phyloP scores from a whole-genome alignment of 2,329 filamentous ascomycete genomes.

The Exserohilum rostratum region DNA sequence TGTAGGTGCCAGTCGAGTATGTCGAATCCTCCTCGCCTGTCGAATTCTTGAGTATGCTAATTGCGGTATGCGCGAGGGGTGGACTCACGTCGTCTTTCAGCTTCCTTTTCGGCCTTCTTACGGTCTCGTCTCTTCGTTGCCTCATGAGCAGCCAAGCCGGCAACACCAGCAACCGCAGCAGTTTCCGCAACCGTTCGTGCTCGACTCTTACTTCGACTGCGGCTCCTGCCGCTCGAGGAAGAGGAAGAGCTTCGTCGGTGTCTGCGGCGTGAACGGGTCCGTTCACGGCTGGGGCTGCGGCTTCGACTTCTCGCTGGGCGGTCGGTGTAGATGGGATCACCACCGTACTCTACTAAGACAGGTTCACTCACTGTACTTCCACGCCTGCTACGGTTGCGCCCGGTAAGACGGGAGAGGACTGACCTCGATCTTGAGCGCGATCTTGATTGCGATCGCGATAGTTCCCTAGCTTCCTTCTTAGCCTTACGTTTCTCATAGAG shows the following conservation, averaged over 20 bases:
- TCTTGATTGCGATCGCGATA: conserved; percentile 48
- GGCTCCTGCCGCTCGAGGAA: conserved; percentile 46
- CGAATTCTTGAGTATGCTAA: conserved; percentile 24
- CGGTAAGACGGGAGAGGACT: conserved; percentile 50
- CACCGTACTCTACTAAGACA: conserved; percentile 68
- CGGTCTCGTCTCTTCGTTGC: conserved; percentile 62
- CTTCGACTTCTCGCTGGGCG: conserved; percentile 45
- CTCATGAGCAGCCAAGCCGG: conserved; percentile 63
- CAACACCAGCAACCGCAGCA: conserved; percentile 63
- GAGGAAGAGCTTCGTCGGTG: conserved; percentile 54
- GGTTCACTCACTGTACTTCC: conserved; percentile 54
- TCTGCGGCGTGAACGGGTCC: conserved; percentile 37
- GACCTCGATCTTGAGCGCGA: conserved; percentile 54
- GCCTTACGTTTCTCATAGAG: conserved; percentile 68
- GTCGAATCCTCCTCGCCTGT: conserved; percentile 45
- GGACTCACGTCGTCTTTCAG: conserved; percentile 58
- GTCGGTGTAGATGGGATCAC: conserved; percentile 65
- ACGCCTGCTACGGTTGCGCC: conserved; percentile 44
- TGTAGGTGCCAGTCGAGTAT: conserved; percentile 44
- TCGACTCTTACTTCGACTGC: conserved; percentile 55
- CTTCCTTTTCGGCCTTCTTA: conserved; percentile 60
- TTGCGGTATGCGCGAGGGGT: conserved; percentile 13
- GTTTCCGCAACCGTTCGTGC: conserved; percentile 60
- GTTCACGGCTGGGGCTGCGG: conserved; percentile 14
- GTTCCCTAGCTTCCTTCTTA: conserved; percentile 61